These are phyloP conservation scores for Collybia sp. DNA, from an alignment of 768 basidiomycete genomes.

Conservation along the genomic window DNA sequence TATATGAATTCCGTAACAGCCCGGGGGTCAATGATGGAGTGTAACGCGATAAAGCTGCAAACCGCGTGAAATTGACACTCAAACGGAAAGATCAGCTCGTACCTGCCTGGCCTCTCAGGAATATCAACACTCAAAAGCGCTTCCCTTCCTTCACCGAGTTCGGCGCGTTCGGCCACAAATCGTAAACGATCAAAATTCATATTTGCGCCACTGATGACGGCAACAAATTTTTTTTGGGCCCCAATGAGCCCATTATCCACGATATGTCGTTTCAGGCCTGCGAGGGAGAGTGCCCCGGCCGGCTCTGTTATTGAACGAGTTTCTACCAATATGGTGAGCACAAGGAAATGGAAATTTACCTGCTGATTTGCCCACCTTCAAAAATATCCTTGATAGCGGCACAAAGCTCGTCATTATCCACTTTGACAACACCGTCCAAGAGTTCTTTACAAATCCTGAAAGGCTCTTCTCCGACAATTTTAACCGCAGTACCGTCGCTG, in stretches of 20 bases:
- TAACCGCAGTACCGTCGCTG: constrained; percentile 96
- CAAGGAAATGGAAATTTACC: not conserved
- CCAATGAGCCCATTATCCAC: constrained; percentile 75
- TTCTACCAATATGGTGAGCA: constrained; percentile 41
- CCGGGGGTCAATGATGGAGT: constrained; percentile 85
- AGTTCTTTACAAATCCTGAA: constrained; percentile 88
- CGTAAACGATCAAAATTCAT: constrained; percentile 98
- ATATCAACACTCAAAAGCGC: constrained; percentile 92
- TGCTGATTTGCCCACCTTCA: constrained; percentile 57
- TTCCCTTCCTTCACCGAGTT: constrained; percentile 93
- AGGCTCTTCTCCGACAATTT: constrained; percentile 90
- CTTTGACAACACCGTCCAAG: constrained; percentile 78
- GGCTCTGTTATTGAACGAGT: constrained; percentile 96
- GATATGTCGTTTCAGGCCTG: constrained; percentile 89
- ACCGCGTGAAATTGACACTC: not conserved
- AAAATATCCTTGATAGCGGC: constrained; percentile 99
- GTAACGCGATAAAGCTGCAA: constrained; percentile 79
- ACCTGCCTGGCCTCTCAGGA: constrained; percentile 91
- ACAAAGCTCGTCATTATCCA: constrained; percentile 94
- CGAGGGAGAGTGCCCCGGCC: constrained; percentile 88
- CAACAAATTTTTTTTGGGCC: constrained; percentile 85
- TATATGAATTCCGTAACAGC: constrained; percentile 96
- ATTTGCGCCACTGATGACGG: constrained; percentile 92
- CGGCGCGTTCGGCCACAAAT: constrained; percentile 98
- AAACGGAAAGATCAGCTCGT: constrained; percentile 15